These are phyloP conservation scores for Phytopythium mirpurense DNA, from an alignment of 352 stramenopile species.

Conservation along the genomic window DNA sequence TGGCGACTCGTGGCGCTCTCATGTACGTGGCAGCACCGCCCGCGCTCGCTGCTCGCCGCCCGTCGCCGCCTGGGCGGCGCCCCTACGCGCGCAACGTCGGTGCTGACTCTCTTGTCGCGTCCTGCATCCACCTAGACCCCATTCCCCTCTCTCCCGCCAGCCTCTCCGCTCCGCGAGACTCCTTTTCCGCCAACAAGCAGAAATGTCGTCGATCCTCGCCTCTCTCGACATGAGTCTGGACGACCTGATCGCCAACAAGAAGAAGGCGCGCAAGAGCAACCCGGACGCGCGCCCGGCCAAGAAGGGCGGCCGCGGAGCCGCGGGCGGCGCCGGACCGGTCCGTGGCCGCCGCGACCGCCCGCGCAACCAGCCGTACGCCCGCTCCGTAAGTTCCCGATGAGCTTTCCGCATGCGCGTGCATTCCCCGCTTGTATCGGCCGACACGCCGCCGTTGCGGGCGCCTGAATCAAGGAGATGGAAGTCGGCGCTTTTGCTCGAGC, in stretches of 20 bases:
- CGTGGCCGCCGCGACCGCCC: slow-evolving; percentile 36
- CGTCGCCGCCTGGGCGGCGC: background rate
- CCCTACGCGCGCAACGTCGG: background rate
- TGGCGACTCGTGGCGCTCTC: slow-evolving; percentile 1
- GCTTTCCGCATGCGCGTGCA: background rate
- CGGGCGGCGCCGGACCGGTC: slow-evolving; percentile 38
- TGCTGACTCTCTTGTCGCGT: background rate
- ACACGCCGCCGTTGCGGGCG: background rate
- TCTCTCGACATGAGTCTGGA: slow-evolving; percentile 84
- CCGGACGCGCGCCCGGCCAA: slow-evolving; percentile 44
- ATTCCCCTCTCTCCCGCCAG: background rate
- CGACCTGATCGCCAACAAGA: slow-evolving; percentile 70
- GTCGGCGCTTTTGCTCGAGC: background rate
- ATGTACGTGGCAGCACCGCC: no score
- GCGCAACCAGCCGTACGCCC: slow-evolving; percentile 64
- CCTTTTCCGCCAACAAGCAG: background rate
- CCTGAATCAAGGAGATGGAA: background rate
- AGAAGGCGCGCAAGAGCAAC: slow-evolving; percentile 55
- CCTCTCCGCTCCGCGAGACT: background rate
- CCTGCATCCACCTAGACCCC: no score
- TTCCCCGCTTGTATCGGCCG: background rate
- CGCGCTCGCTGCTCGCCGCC: no score
- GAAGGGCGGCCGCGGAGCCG: slow-evolving; percentile 16
- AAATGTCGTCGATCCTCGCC: slow-evolving; percentile 70
- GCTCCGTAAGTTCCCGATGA: slow-evolving; percentile 54